Evolutionary conservation across 441 rosid genomes (phyloP).

Genomic region (Gossypium laxum): DNA sequence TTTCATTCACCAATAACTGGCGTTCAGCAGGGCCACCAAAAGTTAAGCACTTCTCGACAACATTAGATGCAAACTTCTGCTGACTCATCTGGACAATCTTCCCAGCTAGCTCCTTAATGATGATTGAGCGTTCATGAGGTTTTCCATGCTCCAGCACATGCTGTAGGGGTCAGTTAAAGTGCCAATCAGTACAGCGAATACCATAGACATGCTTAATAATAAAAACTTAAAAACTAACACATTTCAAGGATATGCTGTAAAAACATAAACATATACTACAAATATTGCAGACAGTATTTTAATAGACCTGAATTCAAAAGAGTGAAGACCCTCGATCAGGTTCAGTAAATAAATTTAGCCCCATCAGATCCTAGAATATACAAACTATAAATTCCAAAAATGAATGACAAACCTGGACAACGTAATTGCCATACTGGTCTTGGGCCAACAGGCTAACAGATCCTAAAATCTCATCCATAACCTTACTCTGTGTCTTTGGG

Average conservation of each 20-base stretch:
- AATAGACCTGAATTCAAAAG: not conserved
- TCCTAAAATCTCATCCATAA: conserved; percentile 71
- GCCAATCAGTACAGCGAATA: not conserved
- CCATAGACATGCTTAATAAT: not conserved
- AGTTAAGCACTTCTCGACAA: conserved; percentile 79
- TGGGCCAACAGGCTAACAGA: conserved; percentile 76
- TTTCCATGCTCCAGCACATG: conserved; percentile 64
- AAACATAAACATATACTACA: not conserved
- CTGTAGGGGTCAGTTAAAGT: not conserved
- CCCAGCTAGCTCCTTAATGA: conserved; percentile 72
- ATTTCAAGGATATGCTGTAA: not conserved
- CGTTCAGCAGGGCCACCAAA: conserved; percentile 68
- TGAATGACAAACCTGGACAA: conserved; percentile 54
- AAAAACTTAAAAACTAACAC: not conserved
- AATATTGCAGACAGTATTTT: not conserved
- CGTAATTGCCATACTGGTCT: conserved; percentile 89
- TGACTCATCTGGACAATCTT: conserved; percentile 89
- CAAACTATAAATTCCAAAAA: not conserved
- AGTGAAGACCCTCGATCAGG: not conserved
- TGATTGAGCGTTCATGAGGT: conserved; percentile 65
- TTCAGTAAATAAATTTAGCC: not conserved
- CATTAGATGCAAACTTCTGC: conserved; percentile 85
- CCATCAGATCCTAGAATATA: not conserved
- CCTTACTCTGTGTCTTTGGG: conserved; percentile 47
- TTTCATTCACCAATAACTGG: conserved; percentile 65